Evolutionary conservation across 768 basidiomycete genomes (phyloP).

Genomic region (Leccinum subgranulosum): DNA sequence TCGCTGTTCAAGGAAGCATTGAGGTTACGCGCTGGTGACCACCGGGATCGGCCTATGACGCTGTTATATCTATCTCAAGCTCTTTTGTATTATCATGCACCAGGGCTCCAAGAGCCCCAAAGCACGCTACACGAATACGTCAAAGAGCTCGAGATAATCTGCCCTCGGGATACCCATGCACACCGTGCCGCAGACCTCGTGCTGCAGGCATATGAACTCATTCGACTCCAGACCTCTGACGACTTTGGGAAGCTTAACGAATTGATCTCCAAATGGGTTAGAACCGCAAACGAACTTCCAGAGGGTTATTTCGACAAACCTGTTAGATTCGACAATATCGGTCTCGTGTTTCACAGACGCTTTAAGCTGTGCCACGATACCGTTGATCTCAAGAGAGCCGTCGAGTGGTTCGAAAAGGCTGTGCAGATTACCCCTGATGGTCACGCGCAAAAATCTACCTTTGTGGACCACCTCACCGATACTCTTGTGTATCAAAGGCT

Average conservation of each 20-base stretch:
- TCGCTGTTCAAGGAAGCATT: constrained; percentile 8
- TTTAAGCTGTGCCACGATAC: background rate
- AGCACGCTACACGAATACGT: background rate
- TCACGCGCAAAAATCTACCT: too few species aligned
- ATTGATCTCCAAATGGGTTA: background rate
- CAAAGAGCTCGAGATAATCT: background rate
- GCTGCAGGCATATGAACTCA: background rate
- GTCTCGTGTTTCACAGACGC: background rate
- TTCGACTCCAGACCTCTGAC: background rate
- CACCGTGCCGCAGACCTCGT: background rate
- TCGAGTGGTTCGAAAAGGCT: background rate
- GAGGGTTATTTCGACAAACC: background rate
- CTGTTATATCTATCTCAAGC: background rate
- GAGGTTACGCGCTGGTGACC: background rate
- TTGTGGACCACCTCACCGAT: too few species aligned
- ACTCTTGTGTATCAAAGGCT: too few species aligned
- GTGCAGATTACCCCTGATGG: too few species aligned
- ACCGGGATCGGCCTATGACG: constrained; percentile 9
- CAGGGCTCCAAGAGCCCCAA: background rate
- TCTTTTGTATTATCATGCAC: background rate
- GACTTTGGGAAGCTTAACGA: background rate
- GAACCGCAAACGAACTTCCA: background rate
- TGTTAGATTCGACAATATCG: background rate
- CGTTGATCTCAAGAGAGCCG: background rate
- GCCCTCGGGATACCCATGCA: background rate